Evolutionary conservation across 495 filamentous ascomycete species (phyloP).

Genomic region (Echria macrotheca): DNA sequence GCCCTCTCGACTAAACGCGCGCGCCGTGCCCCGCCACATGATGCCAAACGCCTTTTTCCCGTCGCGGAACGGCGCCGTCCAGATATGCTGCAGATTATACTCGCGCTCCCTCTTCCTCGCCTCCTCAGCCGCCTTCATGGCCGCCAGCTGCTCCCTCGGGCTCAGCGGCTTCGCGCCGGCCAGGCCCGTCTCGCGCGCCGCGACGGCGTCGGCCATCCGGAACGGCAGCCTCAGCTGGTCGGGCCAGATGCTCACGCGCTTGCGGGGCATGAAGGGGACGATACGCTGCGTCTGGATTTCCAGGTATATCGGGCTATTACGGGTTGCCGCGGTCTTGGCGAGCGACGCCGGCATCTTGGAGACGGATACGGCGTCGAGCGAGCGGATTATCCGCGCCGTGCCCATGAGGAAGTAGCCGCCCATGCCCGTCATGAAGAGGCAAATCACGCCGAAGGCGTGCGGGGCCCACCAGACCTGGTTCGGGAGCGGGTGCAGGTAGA

Average conservation of each 20-base stretch:
- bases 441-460: slow-evolving; percentile 38
- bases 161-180: background rate
- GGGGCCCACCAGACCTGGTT: slow-evolving; percentile 40
- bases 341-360: slow-evolving; percentile 3
- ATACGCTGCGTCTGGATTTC: slow-evolving; percentile 33
- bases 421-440: slow-evolving; percentile 38
- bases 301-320: slow-evolving; percentile 24
- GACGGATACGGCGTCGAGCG: slow-evolving; percentile 35
- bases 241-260: slow-evolving; percentile 28
- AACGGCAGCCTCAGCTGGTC: slow-evolving; percentile 34
- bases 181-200: background rate
- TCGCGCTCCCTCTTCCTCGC: slow-evolving; percentile 31
- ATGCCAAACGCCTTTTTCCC: slow-evolving; percentile 22
- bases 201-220: slow-evolving; percentile 19
- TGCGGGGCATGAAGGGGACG: slow-evolving; percentile 32
- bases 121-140: slow-evolving; percentile 24
- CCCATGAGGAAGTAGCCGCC: slow-evolving; percentile 44
- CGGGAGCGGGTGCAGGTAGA: slow-evolving; percentile 37
- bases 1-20: slow-evolving; percentile 42
- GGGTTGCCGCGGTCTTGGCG: background rate
- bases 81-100: slow-evolving; percentile 40
- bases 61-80: slow-evolving; percentile 48
- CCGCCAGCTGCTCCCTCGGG: slow-evolving; percentile 16
- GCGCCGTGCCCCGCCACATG: slow-evolving; percentile 29
- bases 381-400: slow-evolving; percentile 35